phyloP scores from a whole-genome alignment of 129 eudicot species.

The Helianthus annuus region DNA sequence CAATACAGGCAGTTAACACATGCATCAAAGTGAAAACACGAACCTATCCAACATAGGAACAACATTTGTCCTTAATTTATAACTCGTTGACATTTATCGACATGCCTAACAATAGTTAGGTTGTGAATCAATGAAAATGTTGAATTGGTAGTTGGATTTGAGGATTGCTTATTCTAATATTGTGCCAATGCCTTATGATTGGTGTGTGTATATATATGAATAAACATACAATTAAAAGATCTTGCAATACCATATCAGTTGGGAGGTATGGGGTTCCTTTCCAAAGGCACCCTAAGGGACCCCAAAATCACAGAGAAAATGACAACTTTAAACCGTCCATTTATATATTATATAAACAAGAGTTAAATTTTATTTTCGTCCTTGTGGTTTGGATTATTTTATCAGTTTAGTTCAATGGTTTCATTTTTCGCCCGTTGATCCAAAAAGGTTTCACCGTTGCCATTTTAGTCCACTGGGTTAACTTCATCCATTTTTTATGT shows the following conservation, averaged over 20 bases:
- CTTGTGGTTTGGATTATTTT: no score
- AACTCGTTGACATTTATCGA: neutral
- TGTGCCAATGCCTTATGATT: slow-evolving; percentile 23
- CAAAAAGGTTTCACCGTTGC: no score
- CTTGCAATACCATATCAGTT: slow-evolving; percentile 15
- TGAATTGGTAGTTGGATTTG: neutral
- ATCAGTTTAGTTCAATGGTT: no score
- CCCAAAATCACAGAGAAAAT: slow-evolving; percentile 36
- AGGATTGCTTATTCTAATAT: slow-evolving; percentile 26
- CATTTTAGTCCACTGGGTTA: no score
- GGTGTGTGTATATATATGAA: slow-evolving; percentile 3
- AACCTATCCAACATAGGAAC: neutral
- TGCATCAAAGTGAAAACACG: neutral
- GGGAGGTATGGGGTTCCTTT: slow-evolving; percentile 30
- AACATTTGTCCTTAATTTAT: no score
- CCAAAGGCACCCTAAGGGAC: slow-evolving; percentile 13
- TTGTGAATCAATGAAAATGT: slow-evolving; percentile 15
- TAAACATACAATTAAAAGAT: slow-evolving; percentile 12
- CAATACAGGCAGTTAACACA: neutral
- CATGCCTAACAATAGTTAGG: neutral
- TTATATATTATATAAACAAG: neutral
- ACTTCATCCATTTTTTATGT: no score
- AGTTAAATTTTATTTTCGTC: no score
- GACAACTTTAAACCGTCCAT: slow-evolving; percentile 15
- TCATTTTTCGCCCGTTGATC: no score